Evolutionary conservation across 148 eudicot genomes (phyloP), one percentile per base, ranked within the genome.

Genomic region (Rhododendron vialii): DNA sequence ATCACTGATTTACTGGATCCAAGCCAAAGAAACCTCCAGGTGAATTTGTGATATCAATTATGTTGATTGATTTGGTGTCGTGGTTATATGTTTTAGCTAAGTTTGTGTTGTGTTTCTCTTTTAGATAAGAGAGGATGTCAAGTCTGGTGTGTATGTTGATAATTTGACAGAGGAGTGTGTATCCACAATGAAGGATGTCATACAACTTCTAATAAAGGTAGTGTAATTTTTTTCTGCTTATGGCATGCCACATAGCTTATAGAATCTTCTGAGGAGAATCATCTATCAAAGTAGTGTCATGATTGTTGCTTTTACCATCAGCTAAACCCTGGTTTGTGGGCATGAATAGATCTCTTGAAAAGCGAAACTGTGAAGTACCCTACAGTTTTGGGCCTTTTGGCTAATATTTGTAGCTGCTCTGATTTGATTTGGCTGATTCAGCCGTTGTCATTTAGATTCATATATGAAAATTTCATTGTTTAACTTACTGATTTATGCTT

Each of bases 101-200:
- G 76, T 43, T 85, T 87, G 14, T 65, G n/a, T 82, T 81, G 48
- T 22, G 1, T 73, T 82, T 67, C 43, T 61, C 36, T 84, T 90
- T 50, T 90, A 96, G 99, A 93, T 97, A 73, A 92, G 99, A 79
- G 99, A 97, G 91, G 99, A 97, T 88, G 95, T 93, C 82, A 95
- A 93, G 89, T 91, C 95, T 65, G 99, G 99, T 38, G 96, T 97
- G 13, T 97, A 97, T 92, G 99, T 97, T 67, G 98, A 95, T 87
- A 95, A 97, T 92, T 86, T 95, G 87, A 93, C 94, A 1, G 99
- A 95, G 91, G 95, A 92, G 88, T 90, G 90, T 84, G 98, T 97
- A 50, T 92, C 93, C 43, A 89, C 93, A 6, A 90, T 92, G 92
- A 93, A 89, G 89, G 99, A 97, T 88, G 96, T 97, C 43, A 92